These are phyloP conservation scores for Ophiostoma sp. DNA, from an alignment of 2,329 filamentous ascomycete species.

Conservation along the genomic window DNA sequence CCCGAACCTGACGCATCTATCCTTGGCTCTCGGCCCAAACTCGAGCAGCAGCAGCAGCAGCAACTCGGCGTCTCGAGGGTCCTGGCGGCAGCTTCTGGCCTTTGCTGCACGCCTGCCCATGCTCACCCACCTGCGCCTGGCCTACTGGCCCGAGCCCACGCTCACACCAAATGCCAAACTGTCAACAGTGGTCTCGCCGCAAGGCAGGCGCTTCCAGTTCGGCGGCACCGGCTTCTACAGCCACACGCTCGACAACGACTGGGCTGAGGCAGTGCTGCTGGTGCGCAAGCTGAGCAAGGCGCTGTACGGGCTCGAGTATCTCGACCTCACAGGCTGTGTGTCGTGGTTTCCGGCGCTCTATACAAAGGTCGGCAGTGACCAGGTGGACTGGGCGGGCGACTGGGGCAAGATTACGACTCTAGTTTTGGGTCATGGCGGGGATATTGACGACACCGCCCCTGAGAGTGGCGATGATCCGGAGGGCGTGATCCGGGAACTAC, in stretches of 20 bases:
- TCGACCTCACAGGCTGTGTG: conserved; percentile 57
- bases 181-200: conserved; percentile 43
- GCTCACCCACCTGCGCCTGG: conserved; percentile 57
- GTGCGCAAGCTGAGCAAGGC: conserved; percentile 50
- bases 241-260: conserved; percentile 54
- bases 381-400: conserved; percentile 47
- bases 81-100: conserved; percentile 55
- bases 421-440: conserved; percentile 20
- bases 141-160: conserved; percentile 57
- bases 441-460: background rate
- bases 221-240: conserved; percentile 54
- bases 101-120: conserved; percentile 49
- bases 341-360: conserved; percentile 51
- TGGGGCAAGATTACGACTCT: conserved; percentile 29
- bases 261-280: conserved; percentile 53
- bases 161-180: conserved; percentile 51
- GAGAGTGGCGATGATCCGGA: background rate
- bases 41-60: background rate
- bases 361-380: conserved; percentile 40
- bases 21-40: conserved; percentile 46
- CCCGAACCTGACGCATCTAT: conserved; percentile 56
- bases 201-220: conserved; percentile 45
- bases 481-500: background rate
- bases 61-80: conserved; percentile 34
- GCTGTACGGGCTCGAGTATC: conserved; percentile 55